Conservation (phyloP, 164 flowering plant genomes). For the Kalanchoe fedtschenkoi region DNA sequence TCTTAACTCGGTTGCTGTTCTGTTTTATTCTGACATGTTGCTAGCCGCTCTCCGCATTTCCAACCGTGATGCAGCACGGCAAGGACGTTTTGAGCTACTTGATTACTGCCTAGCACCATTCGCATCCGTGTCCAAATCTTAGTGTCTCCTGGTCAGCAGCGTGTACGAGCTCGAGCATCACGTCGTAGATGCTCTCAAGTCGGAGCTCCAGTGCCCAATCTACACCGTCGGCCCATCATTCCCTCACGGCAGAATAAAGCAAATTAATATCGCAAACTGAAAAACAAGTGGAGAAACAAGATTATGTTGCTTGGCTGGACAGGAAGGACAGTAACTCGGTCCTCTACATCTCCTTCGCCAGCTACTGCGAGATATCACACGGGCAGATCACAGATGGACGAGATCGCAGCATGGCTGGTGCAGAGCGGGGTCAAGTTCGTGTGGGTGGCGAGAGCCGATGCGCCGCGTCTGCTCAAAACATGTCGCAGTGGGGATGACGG, state of each 20-base stretch:
- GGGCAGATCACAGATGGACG: slow-evolving; percentile 29
- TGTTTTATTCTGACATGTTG: too few species aligned
- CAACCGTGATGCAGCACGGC: background rate
- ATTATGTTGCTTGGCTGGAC: slow-evolving; percentile 34
- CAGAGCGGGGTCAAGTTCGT: slow-evolving; percentile 22
- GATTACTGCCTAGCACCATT: slow-evolving; percentile 7
- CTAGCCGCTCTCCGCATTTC: background rate
- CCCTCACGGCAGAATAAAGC: slow-evolving; percentile 17
- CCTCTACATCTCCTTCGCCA: slow-evolving; percentile 27
- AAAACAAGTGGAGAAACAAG: background rate
- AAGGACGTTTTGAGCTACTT: background rate
- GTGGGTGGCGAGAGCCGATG: slow-evolving; percentile 35
- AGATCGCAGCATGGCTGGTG: slow-evolving; percentile 18
- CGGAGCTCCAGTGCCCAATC: slow-evolving; percentile 19
- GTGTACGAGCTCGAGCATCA: slow-evolving; percentile 39
- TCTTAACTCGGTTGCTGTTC: too few species aligned
- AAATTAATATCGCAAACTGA: too few species aligned
- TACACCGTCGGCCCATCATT: slow-evolving; percentile 41
- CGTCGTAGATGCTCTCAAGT: slow-evolving; percentile 20
- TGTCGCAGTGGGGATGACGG: slow-evolving; percentile 13
- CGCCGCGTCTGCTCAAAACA: slow-evolving; percentile 9
- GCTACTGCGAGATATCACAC: slow-evolving; percentile 21
- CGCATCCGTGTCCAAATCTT: slow-evolving; percentile 19
- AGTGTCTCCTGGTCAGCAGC: slow-evolving; percentile 33
- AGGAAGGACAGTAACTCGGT: slow-evolving; percentile 24